Conservation (phyloP, 768 basidiomycete genomes). For the Hortiboletus flavorubellus region DNA sequence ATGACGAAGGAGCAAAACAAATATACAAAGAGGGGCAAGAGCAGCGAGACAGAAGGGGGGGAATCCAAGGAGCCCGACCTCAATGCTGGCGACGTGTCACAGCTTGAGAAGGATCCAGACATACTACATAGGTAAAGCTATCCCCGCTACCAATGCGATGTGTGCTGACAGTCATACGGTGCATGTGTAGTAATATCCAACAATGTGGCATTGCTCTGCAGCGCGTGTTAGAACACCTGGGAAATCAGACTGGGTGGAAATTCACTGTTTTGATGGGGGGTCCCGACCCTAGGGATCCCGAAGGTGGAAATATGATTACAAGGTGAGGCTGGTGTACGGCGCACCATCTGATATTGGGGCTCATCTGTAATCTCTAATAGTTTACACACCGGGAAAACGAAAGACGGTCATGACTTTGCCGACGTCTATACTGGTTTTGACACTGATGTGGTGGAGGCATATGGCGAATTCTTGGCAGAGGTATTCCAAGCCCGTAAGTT, state of each 20-base stretch:
- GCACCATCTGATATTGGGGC: background rate
- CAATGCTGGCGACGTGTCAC: too few species aligned
- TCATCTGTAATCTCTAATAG: background rate
- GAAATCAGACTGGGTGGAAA: background rate
- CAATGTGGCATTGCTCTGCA: background rate
- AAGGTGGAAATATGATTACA: background rate
- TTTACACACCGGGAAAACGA: background rate
- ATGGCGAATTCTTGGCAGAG: background rate
- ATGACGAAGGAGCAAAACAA: background rate
- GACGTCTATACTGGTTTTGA: background rate
- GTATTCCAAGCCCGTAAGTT: background rate
- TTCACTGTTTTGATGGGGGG: slow-evolving; percentile 6
- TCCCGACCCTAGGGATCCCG: background rate
- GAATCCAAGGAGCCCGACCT: background rate
- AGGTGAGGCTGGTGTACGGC: background rate
- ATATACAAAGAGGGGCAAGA: background rate
- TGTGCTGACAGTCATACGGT: too few species aligned
- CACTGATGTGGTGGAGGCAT: background rate
- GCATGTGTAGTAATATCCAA: background rate
- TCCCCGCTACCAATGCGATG: too few species aligned
- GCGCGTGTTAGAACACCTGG: background rate
- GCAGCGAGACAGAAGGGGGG: background rate
- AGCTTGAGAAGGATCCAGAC: too few species aligned
- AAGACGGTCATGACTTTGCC: background rate
- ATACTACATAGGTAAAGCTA: too few species aligned